Percentiles rank a stretch among this genome's conserved stretches.
Conservation (phyloP, 2,329 filamentous ascomycete genomes). For the Penicillium sp. region DNA sequence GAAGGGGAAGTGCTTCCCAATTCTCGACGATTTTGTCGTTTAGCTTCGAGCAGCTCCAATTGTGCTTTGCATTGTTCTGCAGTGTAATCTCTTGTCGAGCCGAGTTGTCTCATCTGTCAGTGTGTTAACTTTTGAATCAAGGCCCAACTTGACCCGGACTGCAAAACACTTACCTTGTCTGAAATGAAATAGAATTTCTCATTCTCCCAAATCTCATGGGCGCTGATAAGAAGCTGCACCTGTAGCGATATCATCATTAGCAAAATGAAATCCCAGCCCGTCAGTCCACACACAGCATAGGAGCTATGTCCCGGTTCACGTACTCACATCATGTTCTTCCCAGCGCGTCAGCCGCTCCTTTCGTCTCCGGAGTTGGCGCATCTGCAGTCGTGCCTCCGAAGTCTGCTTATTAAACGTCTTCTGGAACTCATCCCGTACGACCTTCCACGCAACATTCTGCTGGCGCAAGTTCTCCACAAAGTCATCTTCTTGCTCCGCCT, state of each 20-base stretch:
- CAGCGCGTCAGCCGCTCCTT: slow-evolving; percentile 36
- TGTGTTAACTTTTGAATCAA: not conserved
- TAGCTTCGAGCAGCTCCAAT: slow-evolving; percentile 27
- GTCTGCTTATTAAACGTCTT: slow-evolving; percentile 39
- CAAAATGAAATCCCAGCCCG: not conserved
- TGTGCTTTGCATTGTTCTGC: slow-evolving; percentile 38
- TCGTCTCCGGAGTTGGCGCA: slow-evolving; percentile 40
- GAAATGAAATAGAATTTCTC: slow-evolving; percentile 41
- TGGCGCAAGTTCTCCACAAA: slow-evolving; percentile 39
- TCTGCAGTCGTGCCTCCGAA: slow-evolving; percentile 41
- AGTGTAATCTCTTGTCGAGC: slow-evolving; percentile 32
- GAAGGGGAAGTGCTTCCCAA: slow-evolving; percentile 16
- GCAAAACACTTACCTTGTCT: slow-evolving; percentile 32
- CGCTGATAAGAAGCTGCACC: slow-evolving; percentile 37
- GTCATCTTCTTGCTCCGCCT: slow-evolving; percentile 40
- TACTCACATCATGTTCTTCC: slow-evolving; percentile 47
- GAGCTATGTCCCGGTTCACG: slow-evolving; percentile 23
- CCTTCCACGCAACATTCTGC: slow-evolving; percentile 39
- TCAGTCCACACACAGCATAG: not conserved
- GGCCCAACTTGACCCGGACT: not conserved
- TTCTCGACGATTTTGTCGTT: slow-evolving; percentile 15
- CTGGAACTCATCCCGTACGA: slow-evolving; percentile 37
- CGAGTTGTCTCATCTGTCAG: slow-evolving; percentile 34
- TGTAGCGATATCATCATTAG: slow-evolving; percentile 11
- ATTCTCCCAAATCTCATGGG: slow-evolving; percentile 37